Conservation (phyloP, 2,329 filamentous ascomycete genomes). For the Aspergillus floridensis region DNA sequence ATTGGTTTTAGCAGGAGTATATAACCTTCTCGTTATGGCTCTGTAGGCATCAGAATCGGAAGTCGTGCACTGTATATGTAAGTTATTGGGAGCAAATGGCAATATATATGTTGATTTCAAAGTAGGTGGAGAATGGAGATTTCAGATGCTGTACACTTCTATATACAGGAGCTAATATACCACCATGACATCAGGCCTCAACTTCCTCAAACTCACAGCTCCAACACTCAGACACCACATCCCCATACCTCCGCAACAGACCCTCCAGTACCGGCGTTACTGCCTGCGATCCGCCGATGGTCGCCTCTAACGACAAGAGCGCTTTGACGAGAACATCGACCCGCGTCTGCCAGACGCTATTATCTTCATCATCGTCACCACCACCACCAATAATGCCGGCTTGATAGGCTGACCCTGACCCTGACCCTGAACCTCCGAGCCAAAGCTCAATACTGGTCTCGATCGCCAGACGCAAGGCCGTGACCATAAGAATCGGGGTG, state of each 20-base stretch:
- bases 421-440: neutral
- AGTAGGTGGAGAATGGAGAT: no score
- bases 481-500: slow-evolving; percentile 18
- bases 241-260: slow-evolving; percentile 18
- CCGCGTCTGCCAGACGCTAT: slow-evolving; percentile 11
- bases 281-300: slow-evolving; percentile 23
- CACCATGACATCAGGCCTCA: neutral
- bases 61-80: no score
- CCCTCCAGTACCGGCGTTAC: slow-evolving; percentile 6
- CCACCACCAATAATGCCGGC: no score
- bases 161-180: neutral
- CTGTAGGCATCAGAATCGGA: no score
- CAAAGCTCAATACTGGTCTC: slow-evolving; percentile 12
- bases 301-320: slow-evolving; percentile 22
- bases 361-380: neutral
- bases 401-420: no score
- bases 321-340: slow-evolving; percentile 23
- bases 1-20: no score
- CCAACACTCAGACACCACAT: slow-evolving; percentile 25
- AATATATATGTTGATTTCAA: no score
- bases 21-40: no score
- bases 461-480: slow-evolving; percentile 17
- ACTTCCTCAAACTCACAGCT: slow-evolving; percentile 12
- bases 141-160: neutral
- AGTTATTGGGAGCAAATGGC: no score